Base-by-base conservation (phyloP, 2,329 filamentous ascomycete species). In the Myriosclerotinia scirpicola region DNA sequence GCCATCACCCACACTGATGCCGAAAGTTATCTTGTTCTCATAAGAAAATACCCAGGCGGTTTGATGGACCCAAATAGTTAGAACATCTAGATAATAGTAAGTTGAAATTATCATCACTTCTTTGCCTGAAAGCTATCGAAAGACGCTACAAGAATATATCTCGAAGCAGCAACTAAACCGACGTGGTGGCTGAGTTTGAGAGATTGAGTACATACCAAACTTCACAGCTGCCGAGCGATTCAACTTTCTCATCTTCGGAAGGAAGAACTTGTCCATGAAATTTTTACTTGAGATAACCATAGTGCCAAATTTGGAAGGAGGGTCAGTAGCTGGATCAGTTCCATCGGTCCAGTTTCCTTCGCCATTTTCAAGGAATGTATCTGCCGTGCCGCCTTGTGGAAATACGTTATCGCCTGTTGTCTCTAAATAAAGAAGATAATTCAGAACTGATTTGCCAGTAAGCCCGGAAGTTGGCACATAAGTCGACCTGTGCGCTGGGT, bases 51-150 rank as follows among this genome's bases (percentile, higher is more conserved):
- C 0, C 44, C 44, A 15, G 15, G 7, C 5, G 44, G 44, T 46
- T 2, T 46, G 44, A 46, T 46, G 44, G n/a, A 46, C 44, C 44
- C 44, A 46, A 20, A 46, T 46, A 46, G 44, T 46, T 46, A 46
- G 17, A 20, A 6, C 3, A 1, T 46, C 44, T 46, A 46, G 44
- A 46, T 46, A 46, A 46, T 46, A 46, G 44, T 46, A n/a, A 46
- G 44, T 46, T 46, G 44, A 46, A 46, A 46, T 46, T 46, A 46
- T 46, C 44, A 46, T 46, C 44, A 46, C 44, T 46, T 46, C 44
- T 46, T 46, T 46, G 44, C 44, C 44, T 46, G 44, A 46, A 46
- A 46, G 44, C 44, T 46, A 46, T 46, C 44, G 44, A 46, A 46
- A 46, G 17, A 46, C 44, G 44, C 44, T 17, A 46, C 44, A 46